Percentiles rank a stretch among this genome's conserved stretches.
Conservation (phyloP, 2,329 filamentous ascomycete genomes). For the Fusarium verticillioides region DNA sequence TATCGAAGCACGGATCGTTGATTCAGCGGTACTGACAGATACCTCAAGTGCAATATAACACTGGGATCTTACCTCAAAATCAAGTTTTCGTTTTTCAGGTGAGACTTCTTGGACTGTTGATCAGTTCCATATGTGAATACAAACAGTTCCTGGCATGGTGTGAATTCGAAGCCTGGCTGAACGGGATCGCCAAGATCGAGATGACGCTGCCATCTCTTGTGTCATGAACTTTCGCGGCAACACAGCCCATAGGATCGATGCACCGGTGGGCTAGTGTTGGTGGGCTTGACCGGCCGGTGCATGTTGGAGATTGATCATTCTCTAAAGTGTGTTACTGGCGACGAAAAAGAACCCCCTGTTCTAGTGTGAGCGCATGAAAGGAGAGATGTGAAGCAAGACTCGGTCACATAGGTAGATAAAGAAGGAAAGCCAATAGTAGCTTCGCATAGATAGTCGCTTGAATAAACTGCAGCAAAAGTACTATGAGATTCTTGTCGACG, state of each 20-base stretch:
- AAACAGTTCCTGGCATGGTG: neutral
- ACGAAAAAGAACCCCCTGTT: neutral
- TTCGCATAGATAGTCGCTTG: neutral
- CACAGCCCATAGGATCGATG: neutral
- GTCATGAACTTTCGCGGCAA: neutral
- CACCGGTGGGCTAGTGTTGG: neutral
- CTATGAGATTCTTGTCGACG: too few species aligned
- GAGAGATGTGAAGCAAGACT: neutral
- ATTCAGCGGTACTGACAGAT: neutral
- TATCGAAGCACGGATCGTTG: neutral
- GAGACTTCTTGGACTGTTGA: neutral
- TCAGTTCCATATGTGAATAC: neutral
- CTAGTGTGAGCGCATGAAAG: neutral
- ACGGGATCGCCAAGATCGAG: neutral
- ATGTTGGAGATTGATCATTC: neutral
- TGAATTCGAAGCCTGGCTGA: neutral
- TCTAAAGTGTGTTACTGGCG: neutral
- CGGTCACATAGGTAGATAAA: neutral
- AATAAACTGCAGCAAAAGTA: neutral
- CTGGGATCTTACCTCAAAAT: constrained; percentile 2
- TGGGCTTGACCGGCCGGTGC: neutral
- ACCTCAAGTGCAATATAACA: neutral
- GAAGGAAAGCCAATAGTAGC: neutral
- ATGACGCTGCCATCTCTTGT: neutral
- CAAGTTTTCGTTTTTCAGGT: constrained; percentile 2